Conservation (phyloP, 2,329 filamentous ascomycete species). For the Hypoxylon sp. region DNA sequence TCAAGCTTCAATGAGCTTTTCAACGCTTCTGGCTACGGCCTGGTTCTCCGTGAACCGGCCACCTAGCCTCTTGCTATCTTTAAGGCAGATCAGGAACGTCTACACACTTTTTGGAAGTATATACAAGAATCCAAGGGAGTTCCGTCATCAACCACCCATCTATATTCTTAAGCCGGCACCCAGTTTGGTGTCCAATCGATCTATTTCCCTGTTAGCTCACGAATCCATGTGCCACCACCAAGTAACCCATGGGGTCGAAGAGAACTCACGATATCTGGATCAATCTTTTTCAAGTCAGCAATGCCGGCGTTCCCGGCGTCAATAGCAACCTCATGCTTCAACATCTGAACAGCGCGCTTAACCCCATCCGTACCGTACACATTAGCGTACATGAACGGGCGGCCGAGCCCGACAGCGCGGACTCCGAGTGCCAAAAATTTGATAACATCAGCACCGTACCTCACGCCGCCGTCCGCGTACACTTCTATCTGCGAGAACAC, state of each 20-base stretch:
- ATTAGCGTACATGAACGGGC: slow-evolving; percentile 65
- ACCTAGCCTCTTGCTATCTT: neutral
- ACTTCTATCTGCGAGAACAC: slow-evolving; percentile 54
- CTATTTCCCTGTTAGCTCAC: slow-evolving; percentile 22
- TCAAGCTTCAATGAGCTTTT: neutral
- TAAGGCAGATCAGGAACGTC: neutral
- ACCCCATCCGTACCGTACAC: slow-evolving; percentile 63
- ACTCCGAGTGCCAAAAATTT: slow-evolving; percentile 56
- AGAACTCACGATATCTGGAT: slow-evolving; percentile 43
- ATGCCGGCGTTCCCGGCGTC: slow-evolving; percentile 53
- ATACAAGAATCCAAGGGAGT: slow-evolving; percentile 13
- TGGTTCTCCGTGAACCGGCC: neutral
- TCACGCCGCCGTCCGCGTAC: slow-evolving; percentile 55
- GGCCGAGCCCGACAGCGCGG: slow-evolving; percentile 58
- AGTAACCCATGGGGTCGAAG: neutral
- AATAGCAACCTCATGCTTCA: slow-evolving; percentile 60
- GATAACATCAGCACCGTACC: slow-evolving; percentile 55
- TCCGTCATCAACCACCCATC: neutral
- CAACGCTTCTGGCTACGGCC: neutral
- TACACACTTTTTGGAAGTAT: slow-evolving; percentile 12
- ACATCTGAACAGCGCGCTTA: slow-evolving; percentile 57
- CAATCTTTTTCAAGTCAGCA: slow-evolving; percentile 49
- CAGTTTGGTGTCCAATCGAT: slow-evolving; percentile 40
- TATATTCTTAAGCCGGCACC: slow-evolving; percentile 11
- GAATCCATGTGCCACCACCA: neutral